phyloP scores from a whole-genome alignment of 2,329 filamentous ascomycete species.

The Dactylonectria macrodidyma region DNA sequence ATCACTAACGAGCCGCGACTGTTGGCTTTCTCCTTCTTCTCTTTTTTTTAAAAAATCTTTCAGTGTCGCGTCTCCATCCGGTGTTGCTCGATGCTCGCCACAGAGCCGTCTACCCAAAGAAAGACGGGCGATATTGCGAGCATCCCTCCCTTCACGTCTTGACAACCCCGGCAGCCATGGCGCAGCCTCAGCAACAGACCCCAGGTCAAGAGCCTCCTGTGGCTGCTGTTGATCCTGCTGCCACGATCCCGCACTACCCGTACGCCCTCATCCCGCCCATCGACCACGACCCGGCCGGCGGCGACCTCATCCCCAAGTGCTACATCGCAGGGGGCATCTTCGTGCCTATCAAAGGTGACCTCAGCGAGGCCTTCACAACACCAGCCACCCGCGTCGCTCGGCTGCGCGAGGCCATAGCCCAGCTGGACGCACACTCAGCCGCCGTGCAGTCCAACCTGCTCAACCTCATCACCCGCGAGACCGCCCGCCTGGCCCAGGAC shows the following conservation, averaged over 20 bases:
- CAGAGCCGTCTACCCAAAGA: neutral
- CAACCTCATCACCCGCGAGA: constrained; percentile 50
- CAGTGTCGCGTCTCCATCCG: too few species aligned
- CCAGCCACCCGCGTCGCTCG: constrained; percentile 33
- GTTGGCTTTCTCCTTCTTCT: too few species aligned
- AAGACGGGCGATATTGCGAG: neutral
- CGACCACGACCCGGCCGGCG: constrained; percentile 31
- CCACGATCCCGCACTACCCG: neutral
- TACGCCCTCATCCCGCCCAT: constrained; percentile 8
- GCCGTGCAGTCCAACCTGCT: constrained; percentile 51
- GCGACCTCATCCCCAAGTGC: constrained; percentile 39
- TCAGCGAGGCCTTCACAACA: constrained; percentile 37
- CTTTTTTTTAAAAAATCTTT: too few species aligned
- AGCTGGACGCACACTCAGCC: constrained; percentile 45
- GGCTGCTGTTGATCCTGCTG: neutral
- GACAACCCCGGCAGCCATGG: constrained; percentile 13
- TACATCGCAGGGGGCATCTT: constrained; percentile 52
- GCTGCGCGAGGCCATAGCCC: constrained; percentile 40
- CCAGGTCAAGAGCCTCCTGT: neutral
- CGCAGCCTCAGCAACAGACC: constrained; percentile 16
- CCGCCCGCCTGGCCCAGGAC: constrained; percentile 49
- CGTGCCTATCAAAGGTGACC: constrained; percentile 49
- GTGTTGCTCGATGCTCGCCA: neutral
- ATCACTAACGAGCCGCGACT: neutral
- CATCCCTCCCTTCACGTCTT: neutral